These are phyloP conservation scores for Entomortierella lignicola DNA, from an alignment of 192 early-diverging fungal genomes.

Conservation along the genomic window DNA sequence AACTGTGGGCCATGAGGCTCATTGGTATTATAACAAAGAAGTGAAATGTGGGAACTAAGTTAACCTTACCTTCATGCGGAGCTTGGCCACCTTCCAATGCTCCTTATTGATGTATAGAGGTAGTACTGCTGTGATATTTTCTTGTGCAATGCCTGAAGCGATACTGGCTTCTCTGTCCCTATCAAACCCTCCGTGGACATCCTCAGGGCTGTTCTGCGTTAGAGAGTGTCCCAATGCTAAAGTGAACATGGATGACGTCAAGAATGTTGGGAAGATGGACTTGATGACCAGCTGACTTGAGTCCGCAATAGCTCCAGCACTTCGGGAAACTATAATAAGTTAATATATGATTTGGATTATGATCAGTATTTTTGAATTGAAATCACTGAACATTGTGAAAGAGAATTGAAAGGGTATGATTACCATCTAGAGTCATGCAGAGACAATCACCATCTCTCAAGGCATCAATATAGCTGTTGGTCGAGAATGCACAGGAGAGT, in stretches of 20 bases:
- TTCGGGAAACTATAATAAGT: conserved; percentile 43
- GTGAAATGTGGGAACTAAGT: too few species aligned
- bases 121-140: conserved; percentile 57
- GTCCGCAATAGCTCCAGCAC: conserved; percentile 53
- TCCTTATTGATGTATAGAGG: conserved; percentile 56
- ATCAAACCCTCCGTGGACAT: conserved; percentile 58
- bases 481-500: conserved; percentile 52
- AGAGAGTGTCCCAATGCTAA: conserved; percentile 49
- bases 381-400: not conserved
- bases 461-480: conserved; percentile 54
- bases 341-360: too few species aligned
- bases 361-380: too few species aligned
- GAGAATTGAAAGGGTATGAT: not conserved
- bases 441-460: conserved; percentile 56
- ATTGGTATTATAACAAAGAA: too few species aligned
- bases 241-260: conserved; percentile 57
- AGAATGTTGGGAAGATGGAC: conserved; percentile 54
- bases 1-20: too few species aligned
- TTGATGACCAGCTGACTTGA: conserved; percentile 56
- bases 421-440: conserved; percentile 57
- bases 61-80: conserved; percentile 55
- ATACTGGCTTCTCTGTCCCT: conserved; percentile 37
- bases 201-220: conserved; percentile 18
- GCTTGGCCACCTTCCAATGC: conserved; percentile 56
- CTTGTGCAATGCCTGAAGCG: conserved; percentile 50